Evolutionary conservation across 352 stramenopile species (phyloP).

Genomic region (Phytophthora pluvialis): DNA sequence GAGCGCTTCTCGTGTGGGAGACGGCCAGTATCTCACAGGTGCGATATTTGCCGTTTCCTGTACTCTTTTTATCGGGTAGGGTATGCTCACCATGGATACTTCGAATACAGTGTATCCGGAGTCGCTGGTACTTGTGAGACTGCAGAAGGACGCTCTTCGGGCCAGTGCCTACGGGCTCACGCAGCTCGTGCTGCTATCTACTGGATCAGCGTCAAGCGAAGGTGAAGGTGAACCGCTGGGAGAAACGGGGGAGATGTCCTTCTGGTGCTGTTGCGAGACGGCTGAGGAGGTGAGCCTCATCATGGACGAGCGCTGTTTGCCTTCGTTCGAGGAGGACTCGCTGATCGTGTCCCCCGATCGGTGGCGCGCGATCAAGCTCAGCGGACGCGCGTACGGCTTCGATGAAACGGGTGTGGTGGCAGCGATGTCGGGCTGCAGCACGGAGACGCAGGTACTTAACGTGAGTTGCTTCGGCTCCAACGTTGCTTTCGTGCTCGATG

Average conservation of each 20-base stretch:
- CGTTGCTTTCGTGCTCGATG: slow-evolving; percentile 83
- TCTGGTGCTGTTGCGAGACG: slow-evolving; percentile 89
- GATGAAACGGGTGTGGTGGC: slow-evolving; percentile 88
- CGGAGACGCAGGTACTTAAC: slow-evolving; percentile 85
- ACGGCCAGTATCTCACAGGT: slow-evolving; percentile 83
- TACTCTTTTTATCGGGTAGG: not conserved
- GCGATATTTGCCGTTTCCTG: not conserved
- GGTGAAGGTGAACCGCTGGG: slow-evolving; percentile 17
- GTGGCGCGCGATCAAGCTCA: slow-evolving; percentile 88
- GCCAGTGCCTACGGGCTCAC: slow-evolving; percentile 82
- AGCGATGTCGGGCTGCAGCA: slow-evolving; percentile 84
- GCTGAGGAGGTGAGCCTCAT: slow-evolving; percentile 86
- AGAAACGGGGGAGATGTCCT: slow-evolving; percentile 49
- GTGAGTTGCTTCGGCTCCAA: slow-evolving; percentile 88
- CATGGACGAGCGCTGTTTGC: slow-evolving; percentile 69
- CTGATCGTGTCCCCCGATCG: slow-evolving; percentile 86
- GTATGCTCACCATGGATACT: slow-evolving; percentile 3
- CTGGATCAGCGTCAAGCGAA: slow-evolving; percentile 19
- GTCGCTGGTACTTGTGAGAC: slow-evolving; percentile 74
- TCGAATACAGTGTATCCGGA: slow-evolving; percentile 69
- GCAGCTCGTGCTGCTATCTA: slow-evolving; percentile 74
- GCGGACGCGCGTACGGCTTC: slow-evolving; percentile 81
- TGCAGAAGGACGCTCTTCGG: slow-evolving; percentile 77
- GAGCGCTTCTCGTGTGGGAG: slow-evolving; percentile 51
- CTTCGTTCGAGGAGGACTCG: slow-evolving; percentile 72